Base-by-base conservation (phyloP, 1,139 yeast species). In the Magnusiomyces tetraspermus region DNA sequence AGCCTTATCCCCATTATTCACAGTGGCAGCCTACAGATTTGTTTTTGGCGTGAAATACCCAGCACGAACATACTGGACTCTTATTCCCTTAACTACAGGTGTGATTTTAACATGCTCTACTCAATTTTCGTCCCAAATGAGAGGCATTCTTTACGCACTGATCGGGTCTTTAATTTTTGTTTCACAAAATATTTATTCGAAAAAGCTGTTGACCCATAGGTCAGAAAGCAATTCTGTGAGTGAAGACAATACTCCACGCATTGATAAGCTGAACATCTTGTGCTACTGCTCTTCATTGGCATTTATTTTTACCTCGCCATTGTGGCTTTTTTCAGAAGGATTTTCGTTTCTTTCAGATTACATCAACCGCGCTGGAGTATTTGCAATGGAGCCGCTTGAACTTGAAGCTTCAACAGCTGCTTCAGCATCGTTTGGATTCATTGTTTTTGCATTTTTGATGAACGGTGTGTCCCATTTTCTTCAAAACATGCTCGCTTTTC, bases 101-200 rank as follows among this genome's bases (percentile, higher is more conserved):
- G 95, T 90, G 57, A 86, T 88, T 76, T 70, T 88, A 63, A 84
- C 95, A 1, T 90, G 97, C 67, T 68, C 73, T 13, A 67, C 73
- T 23, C 71, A 73, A 52, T 67, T 66, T 53, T 60, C 69, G 28
- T 68, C 76, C 38, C 79, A 82, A 63, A 67, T 77, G 43, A 66
- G 73, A 48, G 97, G 97, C 0, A 72, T 89, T 52, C 44, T 78
- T 15, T 87, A 79, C 68, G 96, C 97, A 1, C 80, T 86, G 55
- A 61, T 83, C 37, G 86, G 96, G 19, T 85, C 90, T 82, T 63
- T 86, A 46, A 86, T 89, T 51, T 90, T 90, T 70, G 97, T 90
- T 19, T 76, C 88, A 17, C 97, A 90, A 66, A 90, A 90, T 68
- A 87, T 90, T 61, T 89, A 87, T 71, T 92, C 96, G 49, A 90